Evolutionary conservation across 179 eudicot genomes (phyloP), one percentile per base, ranked within the genome.

Genomic region (Patellifolia procumbens): DNA sequence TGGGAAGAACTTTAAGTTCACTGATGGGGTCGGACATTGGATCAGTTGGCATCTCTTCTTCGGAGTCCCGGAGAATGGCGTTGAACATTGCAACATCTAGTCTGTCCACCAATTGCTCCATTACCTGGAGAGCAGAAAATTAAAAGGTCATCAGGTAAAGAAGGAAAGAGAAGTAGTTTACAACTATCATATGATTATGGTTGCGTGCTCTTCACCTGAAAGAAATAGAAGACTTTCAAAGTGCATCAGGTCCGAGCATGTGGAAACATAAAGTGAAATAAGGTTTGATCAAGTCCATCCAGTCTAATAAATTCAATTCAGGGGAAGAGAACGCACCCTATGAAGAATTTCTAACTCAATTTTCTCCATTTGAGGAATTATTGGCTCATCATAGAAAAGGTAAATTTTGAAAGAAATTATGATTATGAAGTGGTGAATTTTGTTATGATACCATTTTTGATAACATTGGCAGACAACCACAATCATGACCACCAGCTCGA

Each of bases 1-100:
- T 85, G 4, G 98, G 98, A 29, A 94, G 98, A 65, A 92, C 97
- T 69, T 83, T 91, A 64, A 87, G 81, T 74, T 92, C 94, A 73
- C 80, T 83, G 51, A 94, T 92, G 62, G 98, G 98, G 81, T 94
- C 98, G 46, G 94, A 92, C 46, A 90, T 78, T 5, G 97, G 98
- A 87, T 94, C 98, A 24, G 93, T 90, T 58, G 94, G 96, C 92
- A 89, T 91, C 63, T 85, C 94, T 61, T 92, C 92, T 19, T 86
- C 89, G 70, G 91, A 85, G 85, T 89, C 92, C 63, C 94, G 96
- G 77, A 94, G 96, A 80, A 92, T 90, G 19, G 97, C 98, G 74
- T 94, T 94, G 77, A 94, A 91, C 97, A 94, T 94, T 2, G 97
- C 96, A 29, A 92, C 94, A 75, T 94, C 98, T 68, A 94, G 79